These are phyloP conservation scores for Ceratocystiopsis minuta DNA, from an alignment of 2,329 filamentous ascomycete species.

Conservation along the genomic window DNA sequence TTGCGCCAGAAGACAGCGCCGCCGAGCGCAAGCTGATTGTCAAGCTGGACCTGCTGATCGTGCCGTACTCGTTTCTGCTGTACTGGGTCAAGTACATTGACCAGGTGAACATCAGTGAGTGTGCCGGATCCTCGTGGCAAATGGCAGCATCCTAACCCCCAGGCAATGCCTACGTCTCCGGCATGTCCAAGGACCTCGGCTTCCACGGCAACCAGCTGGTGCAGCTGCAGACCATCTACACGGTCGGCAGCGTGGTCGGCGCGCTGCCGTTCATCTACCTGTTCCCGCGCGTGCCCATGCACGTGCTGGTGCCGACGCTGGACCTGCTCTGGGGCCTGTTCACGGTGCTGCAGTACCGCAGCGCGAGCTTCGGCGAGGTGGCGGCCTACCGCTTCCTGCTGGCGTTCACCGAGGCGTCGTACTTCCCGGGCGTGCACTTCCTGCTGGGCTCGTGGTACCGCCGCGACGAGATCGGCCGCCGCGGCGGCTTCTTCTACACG, in stretches of 20 bases:
- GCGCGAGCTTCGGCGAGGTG: neutral
- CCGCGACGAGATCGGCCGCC: conserved; percentile 1
- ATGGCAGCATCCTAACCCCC: neutral
- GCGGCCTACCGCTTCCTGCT: conserved; percentile 1
- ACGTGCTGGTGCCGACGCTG: too few species aligned
- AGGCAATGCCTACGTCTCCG: conserved; percentile 21
- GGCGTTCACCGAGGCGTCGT: conserved; percentile 2
- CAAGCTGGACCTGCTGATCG: too few species aligned
- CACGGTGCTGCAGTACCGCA: neutral
- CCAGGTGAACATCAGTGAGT: conserved; percentile 11
- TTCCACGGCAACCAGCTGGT: conserved; percentile 34
- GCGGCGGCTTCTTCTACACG: conserved; percentile 2
- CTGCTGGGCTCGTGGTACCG: conserved; percentile 3
- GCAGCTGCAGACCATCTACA: conserved; percentile 34
- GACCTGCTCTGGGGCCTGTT: conserved; percentile 1
- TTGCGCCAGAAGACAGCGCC: too few species aligned
- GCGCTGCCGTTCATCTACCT: conserved; percentile 22
- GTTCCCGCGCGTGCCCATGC: conserved; percentile 10
- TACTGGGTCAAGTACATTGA: conserved; percentile 23
- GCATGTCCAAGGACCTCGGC: conserved; percentile 31
- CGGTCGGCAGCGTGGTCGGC: conserved; percentile 39
- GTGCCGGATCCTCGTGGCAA: too few species aligned
- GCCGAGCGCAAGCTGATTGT: too few species aligned
- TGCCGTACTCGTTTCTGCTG: too few species aligned
- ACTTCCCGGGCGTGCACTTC: conserved; percentile 4